These are phyloP conservation scores for Carex sylvatica DNA, from an alignment of 202 grass and related monocot species.

Conservation along the genomic window DNA sequence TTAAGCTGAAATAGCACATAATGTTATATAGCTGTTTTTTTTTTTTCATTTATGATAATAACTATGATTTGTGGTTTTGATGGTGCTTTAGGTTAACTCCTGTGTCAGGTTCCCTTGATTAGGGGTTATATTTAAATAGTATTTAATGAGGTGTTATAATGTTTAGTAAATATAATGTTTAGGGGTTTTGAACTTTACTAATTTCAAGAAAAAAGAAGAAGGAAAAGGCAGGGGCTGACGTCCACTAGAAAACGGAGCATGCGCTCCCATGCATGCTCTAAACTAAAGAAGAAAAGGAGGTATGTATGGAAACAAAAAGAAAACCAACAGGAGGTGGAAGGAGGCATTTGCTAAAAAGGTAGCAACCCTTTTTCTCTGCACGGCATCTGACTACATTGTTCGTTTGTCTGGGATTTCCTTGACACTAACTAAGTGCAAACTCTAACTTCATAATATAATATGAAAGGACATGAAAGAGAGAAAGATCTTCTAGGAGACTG, in stretches of 20 bases:
- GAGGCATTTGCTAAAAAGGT: slow-evolving; percentile 32
- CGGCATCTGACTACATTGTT: slow-evolving; percentile 41
- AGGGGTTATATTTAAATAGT: too few relatives aligned
- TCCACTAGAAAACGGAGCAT: slow-evolving; percentile 30
- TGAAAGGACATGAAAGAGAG: slow-evolving; percentile 26
- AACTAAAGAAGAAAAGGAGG: slow-evolving; percentile 25
- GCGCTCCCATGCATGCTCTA: slow-evolving; percentile 33
- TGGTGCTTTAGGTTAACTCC: too few relatives aligned
- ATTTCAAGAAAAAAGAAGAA: background rate
- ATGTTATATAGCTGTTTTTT: too few relatives aligned
- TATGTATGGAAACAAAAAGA: slow-evolving; percentile 27
- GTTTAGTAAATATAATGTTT: too few relatives aligned
- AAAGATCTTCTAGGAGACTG: slow-evolving; percentile 21
- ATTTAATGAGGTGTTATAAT: too few relatives aligned
- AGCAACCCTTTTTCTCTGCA: slow-evolving; percentile 24
- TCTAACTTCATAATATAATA: slow-evolving; percentile 24
- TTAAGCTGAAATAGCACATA: too few relatives aligned
- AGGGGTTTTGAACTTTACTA: too few relatives aligned
- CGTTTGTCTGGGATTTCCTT: slow-evolving; percentile 41
- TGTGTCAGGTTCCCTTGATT: too few relatives aligned
- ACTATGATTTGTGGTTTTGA: too few relatives aligned
- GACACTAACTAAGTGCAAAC: slow-evolving; percentile 32
- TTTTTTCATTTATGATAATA: too few relatives aligned
- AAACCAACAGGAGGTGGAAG: slow-evolving; percentile 19
- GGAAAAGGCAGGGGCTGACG: slow-evolving; percentile 16